A percentile compares a stretch with the other conserved stretches of the same genome.
Evolutionary conservation across 73 alveolate genomes (phyloP).

Genomic region (Paramecium sexaurelia): DNA sequence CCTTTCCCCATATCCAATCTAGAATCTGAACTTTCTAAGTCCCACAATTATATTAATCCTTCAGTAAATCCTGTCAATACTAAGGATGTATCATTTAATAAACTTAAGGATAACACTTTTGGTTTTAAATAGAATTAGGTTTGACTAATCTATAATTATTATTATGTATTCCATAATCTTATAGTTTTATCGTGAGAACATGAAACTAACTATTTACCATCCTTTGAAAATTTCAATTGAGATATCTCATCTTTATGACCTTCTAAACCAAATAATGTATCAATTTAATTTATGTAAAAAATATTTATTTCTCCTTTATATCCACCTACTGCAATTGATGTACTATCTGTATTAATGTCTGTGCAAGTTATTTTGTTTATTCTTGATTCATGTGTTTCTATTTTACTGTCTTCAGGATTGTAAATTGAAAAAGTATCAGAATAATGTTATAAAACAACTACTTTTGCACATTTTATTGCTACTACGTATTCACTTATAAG

Average conservation of each 20-base stretch:
- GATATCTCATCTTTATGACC: not conserved
- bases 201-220: not conserved
- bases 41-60: slow-evolving; percentile 4
- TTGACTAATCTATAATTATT: not conserved
- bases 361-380: not conserved
- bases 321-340: not conserved
- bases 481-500: not conserved
- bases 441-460: not conserved
- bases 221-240: not conserved
- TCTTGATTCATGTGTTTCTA: not conserved
- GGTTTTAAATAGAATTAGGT: not conserved
- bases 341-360: not conserved
- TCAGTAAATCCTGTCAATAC: not conserved
- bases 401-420: not conserved
- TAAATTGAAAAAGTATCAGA: not conserved
- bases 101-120: not conserved
- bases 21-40: not conserved
- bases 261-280: not conserved
- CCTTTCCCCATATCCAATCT: not conserved
- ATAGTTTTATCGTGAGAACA: not conserved
- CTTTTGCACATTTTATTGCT: not conserved
- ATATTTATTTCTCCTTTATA: not conserved
- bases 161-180: not conserved
- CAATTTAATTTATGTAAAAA: not conserved
- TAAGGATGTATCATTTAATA: not conserved